Base-by-base conservation (phyloP, 1,139 yeast genomes). In the Geotrichum klebahnii region DNA sequence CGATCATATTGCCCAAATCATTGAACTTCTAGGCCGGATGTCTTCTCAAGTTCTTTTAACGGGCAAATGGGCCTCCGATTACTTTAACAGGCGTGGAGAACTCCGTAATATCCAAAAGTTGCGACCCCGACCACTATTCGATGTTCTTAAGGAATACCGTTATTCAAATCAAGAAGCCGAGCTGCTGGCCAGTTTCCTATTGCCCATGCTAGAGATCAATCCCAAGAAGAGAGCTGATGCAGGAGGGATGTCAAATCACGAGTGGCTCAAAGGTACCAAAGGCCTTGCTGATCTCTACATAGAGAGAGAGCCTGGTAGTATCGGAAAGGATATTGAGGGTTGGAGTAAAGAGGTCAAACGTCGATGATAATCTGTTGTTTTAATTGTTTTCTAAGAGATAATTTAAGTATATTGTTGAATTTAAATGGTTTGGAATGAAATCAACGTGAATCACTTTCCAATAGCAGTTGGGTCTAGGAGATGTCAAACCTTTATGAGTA, bases 1-100 rank as follows among this genome's bases (percentile, higher is more conserved):
- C 59, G 95, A 87, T 66, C 96, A 87, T 66, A 67, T 87, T 57
- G 95, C 95, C 0, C 95, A 86, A 64, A 84, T 86, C 26, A 78
- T 85, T 36, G 95, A 86, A 67, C 70, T 86, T 35, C 67, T 84
- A 39, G 89, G 90, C 1, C 69, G 73, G 24, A 73, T 80, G 42
- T 88, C 92, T 1, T 64, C 72, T 9, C 70, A 72, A 33, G 71
- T 79, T 29, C 69, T 83, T 40, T 65, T 71, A 44, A 70, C 77
- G 34, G 84, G 89, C 54, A 72, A 73, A 54, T 74, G 77, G 63
- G 72, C 81, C 1, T 65, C 70, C 35, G 73, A 76, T 53, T 80
- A 71, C 61, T 83, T 82, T 66, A 78, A 77, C 59, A 68, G 79
- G 24, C 72, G 80, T 62, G 75, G 76, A 28, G 72, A 70, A 47